Conservation (phyloP, 2,329 filamentous ascomycete species). For the Zasmidium angulare region DNA sequence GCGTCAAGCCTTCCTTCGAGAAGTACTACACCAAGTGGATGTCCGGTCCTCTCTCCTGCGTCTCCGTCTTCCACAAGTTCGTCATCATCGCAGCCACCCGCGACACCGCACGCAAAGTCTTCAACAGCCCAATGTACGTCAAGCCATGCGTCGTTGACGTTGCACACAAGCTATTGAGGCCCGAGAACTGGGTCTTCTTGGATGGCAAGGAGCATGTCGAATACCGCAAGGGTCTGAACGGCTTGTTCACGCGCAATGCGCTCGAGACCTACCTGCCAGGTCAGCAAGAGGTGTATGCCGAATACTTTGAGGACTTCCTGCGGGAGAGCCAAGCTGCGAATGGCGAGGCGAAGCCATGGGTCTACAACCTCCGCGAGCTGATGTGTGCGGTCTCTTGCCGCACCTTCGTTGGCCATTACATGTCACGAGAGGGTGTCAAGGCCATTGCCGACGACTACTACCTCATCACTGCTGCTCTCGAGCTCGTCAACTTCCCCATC, state of each 20-base stretch:
- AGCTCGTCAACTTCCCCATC: slow-evolving; percentile 97
- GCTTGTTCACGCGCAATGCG: slow-evolving; percentile 87
- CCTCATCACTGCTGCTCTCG: slow-evolving; percentile 89
- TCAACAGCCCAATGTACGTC: slow-evolving; percentile 88
- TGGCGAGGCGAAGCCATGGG: slow-evolving; percentile 79
- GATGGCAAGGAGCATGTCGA: slow-evolving; percentile 94
- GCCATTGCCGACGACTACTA: slow-evolving; percentile 97
- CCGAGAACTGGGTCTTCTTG: slow-evolving; percentile 94
- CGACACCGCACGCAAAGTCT: slow-evolving; percentile 93
- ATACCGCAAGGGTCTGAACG: slow-evolving; percentile 94
- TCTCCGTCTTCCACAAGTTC: slow-evolving; percentile 99
- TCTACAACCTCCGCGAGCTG: slow-evolving; percentile 87
- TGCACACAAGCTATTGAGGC: slow-evolving; percentile 87
- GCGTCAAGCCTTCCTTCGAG: slow-evolving; percentile 85
- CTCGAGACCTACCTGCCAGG: slow-evolving; percentile 86
- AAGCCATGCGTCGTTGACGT: slow-evolving; percentile 96
- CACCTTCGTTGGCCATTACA: slow-evolving; percentile 97
- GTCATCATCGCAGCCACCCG: slow-evolving; percentile 94
- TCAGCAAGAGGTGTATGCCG: slow-evolving; percentile 87
- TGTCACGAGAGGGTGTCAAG: slow-evolving; percentile 84
- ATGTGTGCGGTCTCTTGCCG: slow-evolving; percentile 94
- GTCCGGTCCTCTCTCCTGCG: slow-evolving; percentile 89
- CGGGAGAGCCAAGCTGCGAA: slow-evolving; percentile 66
- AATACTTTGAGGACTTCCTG: slow-evolving; percentile 79
- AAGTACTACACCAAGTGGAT: slow-evolving; percentile 91